Percentiles rank a stretch among this genome's conserved stretches.
Evolutionary conservation across 1,139 yeast species (phyloP).

Genomic region (Kurtzmaniella quercitrusa): DNA sequence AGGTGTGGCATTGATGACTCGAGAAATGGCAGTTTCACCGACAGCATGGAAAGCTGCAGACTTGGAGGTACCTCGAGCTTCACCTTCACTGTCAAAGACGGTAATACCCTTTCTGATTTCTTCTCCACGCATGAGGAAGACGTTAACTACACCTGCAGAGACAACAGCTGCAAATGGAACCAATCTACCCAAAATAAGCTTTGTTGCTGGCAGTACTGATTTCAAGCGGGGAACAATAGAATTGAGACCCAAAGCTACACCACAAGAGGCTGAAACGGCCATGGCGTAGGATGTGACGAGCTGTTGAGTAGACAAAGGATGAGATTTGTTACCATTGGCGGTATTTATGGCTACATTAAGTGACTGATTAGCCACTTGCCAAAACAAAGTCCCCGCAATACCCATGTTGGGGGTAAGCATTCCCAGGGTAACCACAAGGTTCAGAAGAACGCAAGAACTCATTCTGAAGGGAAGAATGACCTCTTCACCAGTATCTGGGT

Average conservation of each 20-base stretch:
- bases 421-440: constrained; percentile 92
- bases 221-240: constrained; percentile 80
- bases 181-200: constrained; percentile 69
- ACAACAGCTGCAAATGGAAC: constrained; percentile 99
- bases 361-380: constrained; percentile 98
- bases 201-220: constrained; percentile 62
- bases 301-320: constrained; percentile 78
- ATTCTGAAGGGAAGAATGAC: constrained; percentile 91
- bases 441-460: constrained; percentile 93
- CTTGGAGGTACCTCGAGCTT: constrained; percentile 71
- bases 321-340: constrained; percentile 93
- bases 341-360: constrained; percentile 94
- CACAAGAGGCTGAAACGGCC: constrained; percentile 93
- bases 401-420: constrained; percentile 95
- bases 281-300: constrained; percentile 71
- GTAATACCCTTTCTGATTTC: constrained; percentile 81
- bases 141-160: constrained; percentile 92
- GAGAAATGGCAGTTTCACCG: constrained; percentile 92
- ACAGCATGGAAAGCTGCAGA: constrained; percentile 89
- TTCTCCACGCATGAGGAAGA: constrained; percentile 91
- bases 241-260: constrained; percentile 91
- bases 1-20: constrained; percentile 96
- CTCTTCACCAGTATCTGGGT: constrained; percentile 94
- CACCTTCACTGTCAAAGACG: constrained; percentile 68
- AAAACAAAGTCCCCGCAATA: constrained; percentile 83